Evolutionary conservation across 75 land plant species (phyloP).

Genomic region (Adiantum capillusveneris): DNA sequence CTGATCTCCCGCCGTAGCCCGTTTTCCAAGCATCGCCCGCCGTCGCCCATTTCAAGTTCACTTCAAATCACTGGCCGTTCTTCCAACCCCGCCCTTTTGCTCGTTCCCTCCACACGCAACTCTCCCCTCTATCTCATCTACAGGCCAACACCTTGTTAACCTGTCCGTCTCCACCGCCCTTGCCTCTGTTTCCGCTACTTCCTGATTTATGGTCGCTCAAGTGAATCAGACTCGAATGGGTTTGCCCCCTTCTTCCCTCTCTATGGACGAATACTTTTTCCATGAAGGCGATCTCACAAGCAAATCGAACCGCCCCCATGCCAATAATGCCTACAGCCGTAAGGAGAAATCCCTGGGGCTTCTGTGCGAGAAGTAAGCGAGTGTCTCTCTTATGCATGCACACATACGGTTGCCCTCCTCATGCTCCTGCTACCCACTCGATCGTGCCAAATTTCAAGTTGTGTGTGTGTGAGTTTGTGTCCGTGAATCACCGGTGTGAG

Average conservation of each 20-base stretch:
- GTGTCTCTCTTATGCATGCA: neutral
- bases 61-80: neutral
- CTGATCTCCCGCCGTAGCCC: neutral
- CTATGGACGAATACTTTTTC: too few species aligned
- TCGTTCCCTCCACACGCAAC: neutral
- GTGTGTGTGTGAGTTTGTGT: too few species aligned
- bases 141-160: neutral
- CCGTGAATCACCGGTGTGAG: too few species aligned
- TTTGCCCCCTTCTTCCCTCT: too few species aligned
- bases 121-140: too few species aligned
- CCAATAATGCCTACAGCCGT: slow-evolving; percentile 48
- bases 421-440: too few species aligned
- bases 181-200: neutral
- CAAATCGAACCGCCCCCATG: neutral
- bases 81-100: neutral
- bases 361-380: slow-evolving; percentile 70
- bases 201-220: too few species aligned
- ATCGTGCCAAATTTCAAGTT: too few species aligned
- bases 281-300: too few species aligned
- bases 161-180: neutral
- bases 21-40: too few species aligned
- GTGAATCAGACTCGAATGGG: too few species aligned
- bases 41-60: slow-evolving; percentile 1
- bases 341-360: slow-evolving; percentile 94
- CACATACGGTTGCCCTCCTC: neutral